These are phyloP conservation scores for Xylaria sp. DNA, from an alignment of 2,329 filamentous ascomycete genomes.

Conservation along the genomic window DNA sequence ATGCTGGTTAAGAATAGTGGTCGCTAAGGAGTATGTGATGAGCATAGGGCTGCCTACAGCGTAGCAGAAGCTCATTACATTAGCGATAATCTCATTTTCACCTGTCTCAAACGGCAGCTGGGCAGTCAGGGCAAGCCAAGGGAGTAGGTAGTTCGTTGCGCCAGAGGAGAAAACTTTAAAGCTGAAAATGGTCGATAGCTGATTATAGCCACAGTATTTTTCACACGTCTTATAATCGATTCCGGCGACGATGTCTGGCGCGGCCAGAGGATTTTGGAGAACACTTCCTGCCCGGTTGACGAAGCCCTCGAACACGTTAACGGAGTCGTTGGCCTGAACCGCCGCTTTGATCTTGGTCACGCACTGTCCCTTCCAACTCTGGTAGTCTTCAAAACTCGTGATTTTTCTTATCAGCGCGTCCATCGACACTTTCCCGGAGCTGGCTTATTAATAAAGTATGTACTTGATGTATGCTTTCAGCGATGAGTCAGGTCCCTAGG, in stretches of 20 bases:
- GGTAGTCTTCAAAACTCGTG: neutral
- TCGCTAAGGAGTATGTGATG: slow-evolving; percentile 40
- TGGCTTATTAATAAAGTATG: neutral
- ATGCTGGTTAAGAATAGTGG: slow-evolving; percentile 40
- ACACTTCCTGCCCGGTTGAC: slow-evolving; percentile 11
- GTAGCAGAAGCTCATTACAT: slow-evolving; percentile 39
- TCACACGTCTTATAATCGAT: slow-evolving; percentile 19
- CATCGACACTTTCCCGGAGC: slow-evolving; percentile 3
- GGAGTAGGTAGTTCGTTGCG: slow-evolving; percentile 38
- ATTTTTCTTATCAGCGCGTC: slow-evolving; percentile 17
- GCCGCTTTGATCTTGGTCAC: slow-evolving; percentile 9
- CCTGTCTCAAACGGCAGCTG: slow-evolving; percentile 42
- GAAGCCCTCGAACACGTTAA: slow-evolving; percentile 3
- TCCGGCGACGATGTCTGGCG: slow-evolving; percentile 16
- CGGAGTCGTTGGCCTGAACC: neutral
- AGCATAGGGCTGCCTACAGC: slow-evolving; percentile 40
- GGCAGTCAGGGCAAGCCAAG: slow-evolving; percentile 41
- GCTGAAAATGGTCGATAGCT: slow-evolving; percentile 29
- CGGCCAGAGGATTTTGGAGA: slow-evolving; percentile 14
- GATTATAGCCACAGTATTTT: slow-evolving; percentile 19
- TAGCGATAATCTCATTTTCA: slow-evolving; percentile 31
- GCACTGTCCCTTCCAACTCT: slow-evolving; percentile 19
- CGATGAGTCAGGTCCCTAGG: no score
- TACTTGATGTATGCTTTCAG: neutral
- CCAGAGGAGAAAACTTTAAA: slow-evolving; percentile 37